Conservation (phyloP, 1,284 basidiomycete species). For the Phylloboletellus chloephorus region DNA sequence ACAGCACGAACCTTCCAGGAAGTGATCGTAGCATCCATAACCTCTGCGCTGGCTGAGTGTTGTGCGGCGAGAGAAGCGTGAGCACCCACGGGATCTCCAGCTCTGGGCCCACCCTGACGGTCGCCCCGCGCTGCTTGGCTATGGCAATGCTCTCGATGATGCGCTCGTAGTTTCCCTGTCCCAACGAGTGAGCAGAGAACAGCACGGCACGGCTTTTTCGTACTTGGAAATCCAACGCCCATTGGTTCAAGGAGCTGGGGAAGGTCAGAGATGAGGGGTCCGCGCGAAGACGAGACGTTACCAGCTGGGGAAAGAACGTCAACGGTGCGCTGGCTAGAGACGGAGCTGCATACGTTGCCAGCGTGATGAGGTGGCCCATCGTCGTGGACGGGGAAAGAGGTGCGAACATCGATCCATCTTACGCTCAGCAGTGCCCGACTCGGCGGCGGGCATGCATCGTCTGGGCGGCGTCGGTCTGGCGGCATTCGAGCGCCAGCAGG, state of each 20-base stretch:
- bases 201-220: constrained; percentile 4
- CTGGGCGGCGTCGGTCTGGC: constrained; percentile 69
- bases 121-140: constrained; percentile 87
- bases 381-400: background rate
- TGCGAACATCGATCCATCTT: constrained; percentile 1
- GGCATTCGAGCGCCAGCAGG: constrained; percentile 69
- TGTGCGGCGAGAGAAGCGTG: background rate
- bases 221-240: constrained; percentile 92
- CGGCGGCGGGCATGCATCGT: constrained; percentile 72
- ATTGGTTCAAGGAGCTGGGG: constrained; percentile 86
- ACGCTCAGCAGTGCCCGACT: too few relatives aligned
- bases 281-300: constrained; percentile 20
- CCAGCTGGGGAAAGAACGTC: constrained; percentile 36
- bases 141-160: constrained; percentile 86
- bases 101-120: constrained; percentile 94
- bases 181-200: background rate
- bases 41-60: constrained; percentile 49
- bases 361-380: constrained; percentile 80
- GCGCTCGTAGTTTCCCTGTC: constrained; percentile 86
- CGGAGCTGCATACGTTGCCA: constrained; percentile 57
- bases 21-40: constrained; percentile 94
- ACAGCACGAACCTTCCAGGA: constrained; percentile 67
- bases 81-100: constrained; percentile 87
- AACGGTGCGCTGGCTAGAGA: constrained; percentile 6
- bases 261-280: constrained; percentile 10